A percentile compares a stretch with the other conserved stretches of the same genome.
phyloP scores from a whole-genome alignment of 2,329 filamentous ascomycete genomes.

The Bipolaris zeicola region DNA sequence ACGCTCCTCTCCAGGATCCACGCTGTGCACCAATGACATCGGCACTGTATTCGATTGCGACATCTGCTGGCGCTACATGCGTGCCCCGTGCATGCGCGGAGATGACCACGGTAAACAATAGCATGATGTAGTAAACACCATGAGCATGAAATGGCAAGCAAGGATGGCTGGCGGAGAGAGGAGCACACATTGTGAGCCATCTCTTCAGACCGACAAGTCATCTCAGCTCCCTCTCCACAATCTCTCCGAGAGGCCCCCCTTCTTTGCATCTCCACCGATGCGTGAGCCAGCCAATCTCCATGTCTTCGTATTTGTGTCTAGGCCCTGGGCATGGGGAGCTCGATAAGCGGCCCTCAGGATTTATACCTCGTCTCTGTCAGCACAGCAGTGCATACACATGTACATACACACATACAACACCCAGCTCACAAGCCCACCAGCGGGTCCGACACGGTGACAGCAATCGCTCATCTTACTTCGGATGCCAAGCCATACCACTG shows the following conservation, averaged over 20 bases:
- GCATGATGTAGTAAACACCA: not conserved
- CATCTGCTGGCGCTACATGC: not conserved
- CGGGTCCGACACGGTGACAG: not conserved
- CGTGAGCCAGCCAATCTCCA: conserved; percentile 25
- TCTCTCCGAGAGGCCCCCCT: not conserved
- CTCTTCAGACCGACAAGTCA: not conserved
- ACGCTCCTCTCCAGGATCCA: conserved; percentile 4
- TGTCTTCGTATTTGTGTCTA: conserved; percentile 23
- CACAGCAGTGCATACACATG: conserved; percentile 18
- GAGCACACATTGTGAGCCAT: no score
- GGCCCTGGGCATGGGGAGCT: conserved; percentile 11
- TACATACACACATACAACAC: no score
- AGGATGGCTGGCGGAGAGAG: not conserved
- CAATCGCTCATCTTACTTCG: not conserved
- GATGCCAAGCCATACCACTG: not conserved
- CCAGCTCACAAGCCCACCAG: not conserved
- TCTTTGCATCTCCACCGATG: not conserved
- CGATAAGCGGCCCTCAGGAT: conserved; percentile 12
- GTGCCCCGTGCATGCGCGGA: no score
- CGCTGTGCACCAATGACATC: conserved; percentile 1
- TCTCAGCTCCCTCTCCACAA: not conserved
- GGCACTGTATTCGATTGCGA: not conserved
- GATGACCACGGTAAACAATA: not conserved
- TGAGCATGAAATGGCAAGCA: not conserved
- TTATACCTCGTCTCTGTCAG: conserved; percentile 12